Evolutionary conservation across 129 eudicot genomes (phyloP).

Genomic region (Artemisia argyi): DNA sequence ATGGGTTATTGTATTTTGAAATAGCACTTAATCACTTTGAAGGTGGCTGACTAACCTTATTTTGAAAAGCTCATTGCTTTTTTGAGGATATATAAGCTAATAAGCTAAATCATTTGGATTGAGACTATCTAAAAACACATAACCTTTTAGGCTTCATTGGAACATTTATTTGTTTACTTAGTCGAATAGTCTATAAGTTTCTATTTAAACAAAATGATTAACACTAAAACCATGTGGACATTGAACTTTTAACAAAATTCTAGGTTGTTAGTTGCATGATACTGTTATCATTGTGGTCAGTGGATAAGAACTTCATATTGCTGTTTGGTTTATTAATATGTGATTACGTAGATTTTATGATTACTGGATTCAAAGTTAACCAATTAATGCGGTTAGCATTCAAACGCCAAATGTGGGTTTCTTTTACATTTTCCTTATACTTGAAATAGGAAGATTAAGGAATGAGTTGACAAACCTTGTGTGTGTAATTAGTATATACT

Average conservation of each 20-base stretch:
- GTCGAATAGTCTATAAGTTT: not conserved
- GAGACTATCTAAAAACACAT: too few relatives aligned
- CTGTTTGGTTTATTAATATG: not conserved
- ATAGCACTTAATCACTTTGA: too few relatives aligned
- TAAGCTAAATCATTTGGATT: too few relatives aligned
- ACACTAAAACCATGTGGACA: not conserved
- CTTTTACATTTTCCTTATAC: not conserved
- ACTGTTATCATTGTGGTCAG: not conserved
- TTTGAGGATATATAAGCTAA: too few relatives aligned
- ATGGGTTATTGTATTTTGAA: too few relatives aligned
- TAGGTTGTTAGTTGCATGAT: slow-evolving; percentile 21
- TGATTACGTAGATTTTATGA: too few relatives aligned
- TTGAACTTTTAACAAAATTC: not conserved
- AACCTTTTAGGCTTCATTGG: not conserved
- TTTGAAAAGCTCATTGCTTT: too few relatives aligned
- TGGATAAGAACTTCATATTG: not conserved
- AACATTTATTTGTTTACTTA: not conserved
- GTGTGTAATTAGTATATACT: too few relatives aligned
- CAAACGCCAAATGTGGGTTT: too few relatives aligned
- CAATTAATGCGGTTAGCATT: too few relatives aligned
- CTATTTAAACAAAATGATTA: not conserved
- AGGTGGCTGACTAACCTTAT: too few relatives aligned
- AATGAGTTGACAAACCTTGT: not conserved
- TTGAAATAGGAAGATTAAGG: slow-evolving; percentile 1
- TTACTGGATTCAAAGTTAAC: too few relatives aligned